Conservation (phyloP, 139 green algal genomes). For the Monoraphidium neglectum region DNA sequence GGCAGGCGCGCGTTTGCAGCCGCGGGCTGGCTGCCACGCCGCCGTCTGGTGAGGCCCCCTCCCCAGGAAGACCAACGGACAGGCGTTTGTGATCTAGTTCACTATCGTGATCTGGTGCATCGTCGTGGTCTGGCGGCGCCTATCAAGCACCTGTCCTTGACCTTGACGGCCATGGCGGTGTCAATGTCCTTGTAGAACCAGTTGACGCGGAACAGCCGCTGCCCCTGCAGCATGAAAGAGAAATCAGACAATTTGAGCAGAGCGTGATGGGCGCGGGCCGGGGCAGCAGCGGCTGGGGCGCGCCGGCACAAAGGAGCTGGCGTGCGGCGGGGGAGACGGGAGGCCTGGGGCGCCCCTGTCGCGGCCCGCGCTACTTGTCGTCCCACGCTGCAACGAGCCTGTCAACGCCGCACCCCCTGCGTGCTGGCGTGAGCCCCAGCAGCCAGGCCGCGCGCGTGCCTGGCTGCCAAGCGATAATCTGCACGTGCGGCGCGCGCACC, state of each 20-base stretch:
- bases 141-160: too few relatives aligned
- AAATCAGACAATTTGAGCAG: too few relatives aligned
- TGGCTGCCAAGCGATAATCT: neutral
- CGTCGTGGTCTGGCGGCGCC: too few relatives aligned
- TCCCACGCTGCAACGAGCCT: neutral
- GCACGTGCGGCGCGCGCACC: too few relatives aligned
- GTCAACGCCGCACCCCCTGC: neutral
- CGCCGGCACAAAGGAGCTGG: too few relatives aligned
- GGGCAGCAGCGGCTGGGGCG: too few relatives aligned
- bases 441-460: neutral
- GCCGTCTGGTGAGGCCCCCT: neutral
- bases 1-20: neutral
- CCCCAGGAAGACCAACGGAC: neutral
- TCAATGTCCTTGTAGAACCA: constrained; percentile 18
- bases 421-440: neutral
- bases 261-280: too few relatives aligned
- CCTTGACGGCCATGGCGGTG: constrained; percentile 7
- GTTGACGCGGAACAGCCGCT: constrained; percentile 2
- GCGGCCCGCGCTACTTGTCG: too few relatives aligned
- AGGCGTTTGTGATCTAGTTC: neutral
- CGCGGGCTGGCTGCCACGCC: neutral
- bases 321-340: too few relatives aligned
- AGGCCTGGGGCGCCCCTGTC: too few relatives aligned
- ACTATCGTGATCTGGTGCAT: neutral
- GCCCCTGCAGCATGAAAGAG: neutral